phyloP scores from a whole-genome alignment of 495 filamentous ascomycete species.

The Lentithecium fluviatile region DNA sequence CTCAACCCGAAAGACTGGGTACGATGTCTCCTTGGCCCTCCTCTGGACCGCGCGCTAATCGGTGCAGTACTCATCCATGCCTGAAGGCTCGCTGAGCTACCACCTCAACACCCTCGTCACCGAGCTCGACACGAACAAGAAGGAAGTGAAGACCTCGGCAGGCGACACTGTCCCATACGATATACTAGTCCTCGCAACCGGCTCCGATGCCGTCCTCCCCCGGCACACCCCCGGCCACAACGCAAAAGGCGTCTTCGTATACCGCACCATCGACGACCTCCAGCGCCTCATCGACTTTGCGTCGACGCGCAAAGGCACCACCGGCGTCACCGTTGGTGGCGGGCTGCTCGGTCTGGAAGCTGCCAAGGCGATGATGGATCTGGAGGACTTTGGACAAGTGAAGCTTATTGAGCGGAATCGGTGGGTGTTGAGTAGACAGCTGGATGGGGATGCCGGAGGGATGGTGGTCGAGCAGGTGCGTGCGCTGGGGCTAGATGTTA shows the following conservation, averaged over 20 bases:
- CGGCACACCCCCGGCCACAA: slow-evolving; percentile 78
- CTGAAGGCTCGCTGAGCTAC: slow-evolving; percentile 70
- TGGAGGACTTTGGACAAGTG: slow-evolving; percentile 73
- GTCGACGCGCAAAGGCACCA: slow-evolving; percentile 60
- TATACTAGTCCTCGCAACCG: slow-evolving; percentile 85
- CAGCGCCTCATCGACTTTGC: slow-evolving; percentile 78
- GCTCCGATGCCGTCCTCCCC: slow-evolving; percentile 85
- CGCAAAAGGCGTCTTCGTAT: slow-evolving; percentile 90
- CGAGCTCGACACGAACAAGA: slow-evolving; percentile 62
- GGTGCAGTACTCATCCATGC: slow-evolving; percentile 54
- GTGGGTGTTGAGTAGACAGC: slow-evolving; percentile 84
- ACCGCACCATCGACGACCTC: slow-evolving; percentile 84
- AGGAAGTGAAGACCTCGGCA: slow-evolving; percentile 68
- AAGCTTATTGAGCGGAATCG: slow-evolving; percentile 84
- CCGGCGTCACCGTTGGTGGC: slow-evolving; percentile 83
- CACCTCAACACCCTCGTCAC: slow-evolving; percentile 81
- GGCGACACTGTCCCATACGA: slow-evolving; percentile 78
- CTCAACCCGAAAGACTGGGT: slow-evolving; percentile 91
- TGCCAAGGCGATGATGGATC: slow-evolving; percentile 91
- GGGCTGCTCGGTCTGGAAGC: slow-evolving; percentile 89
- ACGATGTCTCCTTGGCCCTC: slow-evolving; percentile 34
- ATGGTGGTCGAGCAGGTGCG: slow-evolving; percentile 84
- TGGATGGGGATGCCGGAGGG: slow-evolving; percentile 79
- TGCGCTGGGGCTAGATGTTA: slow-evolving; percentile 77
- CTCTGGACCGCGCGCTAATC: not conserved